Conservation (phyloP, 179 eudicot species). For the Dionaea muscipula region DNA sequence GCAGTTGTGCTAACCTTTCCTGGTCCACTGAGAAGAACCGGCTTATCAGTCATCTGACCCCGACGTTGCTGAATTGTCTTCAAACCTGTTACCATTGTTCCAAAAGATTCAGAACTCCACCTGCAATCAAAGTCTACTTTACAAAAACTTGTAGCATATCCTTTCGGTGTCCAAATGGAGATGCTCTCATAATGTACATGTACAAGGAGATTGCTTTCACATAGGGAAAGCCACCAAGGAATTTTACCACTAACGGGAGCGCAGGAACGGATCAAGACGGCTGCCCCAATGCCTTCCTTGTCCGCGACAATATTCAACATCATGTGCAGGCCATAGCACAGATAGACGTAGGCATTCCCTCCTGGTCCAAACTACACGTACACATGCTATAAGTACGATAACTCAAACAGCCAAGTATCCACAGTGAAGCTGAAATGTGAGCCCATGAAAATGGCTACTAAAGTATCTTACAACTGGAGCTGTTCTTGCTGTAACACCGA, state of each 20-base stretch:
- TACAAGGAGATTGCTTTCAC: no score
- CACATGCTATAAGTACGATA: neutral
- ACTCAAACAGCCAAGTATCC: neutral
- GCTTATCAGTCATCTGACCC: conserved; percentile 59
- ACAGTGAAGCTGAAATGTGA: neutral
- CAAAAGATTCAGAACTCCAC: neutral
- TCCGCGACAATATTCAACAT: conserved; percentile 96
- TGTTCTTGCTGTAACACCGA: conserved; percentile 76
- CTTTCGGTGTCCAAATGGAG: no score
- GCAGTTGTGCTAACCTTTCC: conserved; percentile 59
- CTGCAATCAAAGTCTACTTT: no score
- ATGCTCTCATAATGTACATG: no score
- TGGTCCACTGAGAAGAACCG: conserved; percentile 93
- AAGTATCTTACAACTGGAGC: conserved; percentile 62
- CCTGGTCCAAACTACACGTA: conserved; percentile 72
- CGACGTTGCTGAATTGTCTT: conserved; percentile 82
- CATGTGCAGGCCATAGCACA: conserved; percentile 79
- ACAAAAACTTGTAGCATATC: no score
- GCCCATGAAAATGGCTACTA: neutral
- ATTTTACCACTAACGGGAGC: conserved; percentile 69
- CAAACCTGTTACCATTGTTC: conserved; percentile 34
- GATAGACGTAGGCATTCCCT: conserved; percentile 86
- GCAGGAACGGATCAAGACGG: conserved; percentile 82
- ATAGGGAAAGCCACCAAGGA: neutral
- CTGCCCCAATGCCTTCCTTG: conserved; percentile 76